phyloP scores from a whole-genome alignment of 768 basidiomycete genomes.

The Lentinus tigrinus region DNA sequence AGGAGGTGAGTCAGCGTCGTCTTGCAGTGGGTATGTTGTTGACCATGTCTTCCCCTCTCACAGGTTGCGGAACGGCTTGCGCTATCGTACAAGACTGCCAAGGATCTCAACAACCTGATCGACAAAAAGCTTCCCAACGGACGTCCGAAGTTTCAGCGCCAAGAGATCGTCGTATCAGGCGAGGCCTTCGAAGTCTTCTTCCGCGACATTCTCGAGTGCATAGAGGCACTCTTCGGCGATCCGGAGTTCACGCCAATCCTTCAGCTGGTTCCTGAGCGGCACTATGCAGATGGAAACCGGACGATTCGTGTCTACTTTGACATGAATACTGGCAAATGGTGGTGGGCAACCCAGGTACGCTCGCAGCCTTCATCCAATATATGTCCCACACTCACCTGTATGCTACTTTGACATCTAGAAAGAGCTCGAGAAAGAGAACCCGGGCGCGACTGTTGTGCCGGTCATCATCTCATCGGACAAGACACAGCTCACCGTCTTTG shows the following conservation, averaged over 20 bases:
- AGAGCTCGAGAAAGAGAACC: conserved; percentile 15
- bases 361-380: neutral
- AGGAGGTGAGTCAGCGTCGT: conserved; percentile 31
- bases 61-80: conserved; percentile 24
- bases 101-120: conserved; percentile 34
- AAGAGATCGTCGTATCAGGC: conserved; percentile 28
- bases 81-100: conserved; percentile 32
- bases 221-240: conserved; percentile 34
- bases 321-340: conserved; percentile 51
- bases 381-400: neutral
- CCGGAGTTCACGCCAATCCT: conserved; percentile 33
- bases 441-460: conserved; percentile 21
- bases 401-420: conserved; percentile 6
- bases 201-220: conserved; percentile 36
- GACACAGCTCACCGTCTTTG: conserved; percentile 23
- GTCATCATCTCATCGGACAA: conserved; percentile 25
- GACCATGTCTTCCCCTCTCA: conserved; percentile 1
- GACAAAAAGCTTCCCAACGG: conserved; percentile 28
- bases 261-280: conserved; percentile 35
- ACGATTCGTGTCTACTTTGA: conserved; percentile 35
- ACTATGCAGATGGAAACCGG: conserved; percentile 32
- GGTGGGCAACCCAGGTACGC: conserved; percentile 48
- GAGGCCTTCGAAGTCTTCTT: conserved; percentile 33
- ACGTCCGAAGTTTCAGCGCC: conserved; percentile 25
- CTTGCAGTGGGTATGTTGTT: too few species aligned